These are phyloP conservation scores for Suillus occidentalis DNA, from an alignment of 768 basidiomycete species.

Conservation along the genomic window DNA sequence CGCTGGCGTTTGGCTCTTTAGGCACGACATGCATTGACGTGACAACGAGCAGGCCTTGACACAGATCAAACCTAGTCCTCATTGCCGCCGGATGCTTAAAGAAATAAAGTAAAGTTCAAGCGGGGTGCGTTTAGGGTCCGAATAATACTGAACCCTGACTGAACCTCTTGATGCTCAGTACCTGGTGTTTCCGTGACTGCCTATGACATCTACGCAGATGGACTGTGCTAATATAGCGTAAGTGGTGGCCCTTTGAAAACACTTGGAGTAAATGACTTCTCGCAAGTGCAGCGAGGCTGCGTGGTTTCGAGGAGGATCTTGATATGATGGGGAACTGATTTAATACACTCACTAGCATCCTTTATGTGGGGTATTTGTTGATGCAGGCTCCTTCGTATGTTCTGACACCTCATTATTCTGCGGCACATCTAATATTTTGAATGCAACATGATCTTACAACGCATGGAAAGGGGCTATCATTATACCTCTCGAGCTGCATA, in stretches of 20 bases:
- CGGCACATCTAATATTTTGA: neutral
- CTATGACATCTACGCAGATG: constrained; percentile 38
- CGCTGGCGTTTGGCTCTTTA: neutral
- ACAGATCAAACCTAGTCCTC: too few relatives aligned
- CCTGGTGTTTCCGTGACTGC: neutral
- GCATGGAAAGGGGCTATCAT: constrained; percentile 62
- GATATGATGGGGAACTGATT: neutral
- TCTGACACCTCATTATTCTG: neutral
- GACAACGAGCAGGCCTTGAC: neutral
- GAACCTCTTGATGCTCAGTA: too few relatives aligned
- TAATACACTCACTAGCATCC: constrained; percentile 47
- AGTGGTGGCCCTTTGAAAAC: constrained; percentile 36
- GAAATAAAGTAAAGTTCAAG: too few relatives aligned
- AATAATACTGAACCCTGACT: too few relatives aligned
- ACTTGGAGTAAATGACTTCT: constrained; percentile 24
- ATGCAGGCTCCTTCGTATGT: constrained; percentile 75
- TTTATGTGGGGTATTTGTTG: constrained; percentile 68
- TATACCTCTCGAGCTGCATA: constrained; percentile 66
- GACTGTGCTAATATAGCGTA: constrained; percentile 70
- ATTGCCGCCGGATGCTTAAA: too few relatives aligned
- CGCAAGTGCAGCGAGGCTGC: neutral
- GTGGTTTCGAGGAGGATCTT: neutral
- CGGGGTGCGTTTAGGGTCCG: too few relatives aligned
- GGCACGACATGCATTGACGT: neutral
- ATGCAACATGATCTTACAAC: constrained; percentile 69